A percentile compares a stretch with the other conserved stretches of the same genome.
These are phyloP conservation scores for Baudoinia panamericana DNA, from an alignment of 495 filamentous ascomycete species.

Conservation along the genomic window DNA sequence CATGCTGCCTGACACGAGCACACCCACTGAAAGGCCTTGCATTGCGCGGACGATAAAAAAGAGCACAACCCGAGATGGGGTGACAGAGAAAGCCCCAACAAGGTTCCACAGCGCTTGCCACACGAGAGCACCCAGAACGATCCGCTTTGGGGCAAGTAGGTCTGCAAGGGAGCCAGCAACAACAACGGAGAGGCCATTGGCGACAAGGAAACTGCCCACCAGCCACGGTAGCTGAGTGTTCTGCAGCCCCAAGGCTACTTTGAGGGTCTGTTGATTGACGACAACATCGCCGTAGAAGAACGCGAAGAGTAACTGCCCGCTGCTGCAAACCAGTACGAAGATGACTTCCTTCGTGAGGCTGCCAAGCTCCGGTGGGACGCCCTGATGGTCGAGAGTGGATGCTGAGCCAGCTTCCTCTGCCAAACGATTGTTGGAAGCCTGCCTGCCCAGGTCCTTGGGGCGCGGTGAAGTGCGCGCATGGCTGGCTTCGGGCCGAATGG, in stretches of 20 bases:
- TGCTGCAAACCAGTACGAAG: slow-evolving; percentile 35
- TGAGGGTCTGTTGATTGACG: slow-evolving; percentile 30
- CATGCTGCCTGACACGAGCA: slow-evolving; percentile 12
- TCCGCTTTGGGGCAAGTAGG: slow-evolving; percentile 30
- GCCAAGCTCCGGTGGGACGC: slow-evolving; percentile 29
- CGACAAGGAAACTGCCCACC: slow-evolving; percentile 30
- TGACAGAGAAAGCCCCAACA: slow-evolving; percentile 30
- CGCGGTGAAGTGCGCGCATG: too few species aligned
- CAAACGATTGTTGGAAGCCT: too few species aligned
- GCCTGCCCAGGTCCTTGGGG: too few species aligned
- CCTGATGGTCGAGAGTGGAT: slow-evolving; percentile 19
- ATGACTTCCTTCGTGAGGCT: slow-evolving; percentile 31
- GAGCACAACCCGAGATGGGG: slow-evolving; percentile 14
- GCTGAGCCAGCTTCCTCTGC: slow-evolving; percentile 9
- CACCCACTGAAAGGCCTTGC: slow-evolving; percentile 17
- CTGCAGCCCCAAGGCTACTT: slow-evolving; percentile 28
- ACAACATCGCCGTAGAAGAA: slow-evolving; percentile 35
- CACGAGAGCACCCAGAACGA: slow-evolving; percentile 35
- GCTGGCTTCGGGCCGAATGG: too few species aligned
- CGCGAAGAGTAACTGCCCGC: slow-evolving; percentile 36
- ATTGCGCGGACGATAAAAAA: slow-evolving; percentile 18
- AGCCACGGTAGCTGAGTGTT: slow-evolving; percentile 36
- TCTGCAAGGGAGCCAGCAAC: slow-evolving; percentile 35
- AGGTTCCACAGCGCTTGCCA: slow-evolving; percentile 36
- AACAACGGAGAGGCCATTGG: slow-evolving; percentile 35